phyloP scores from a whole-genome alignment of 768 basidiomycete species.

The Mycena albidolilacea region DNA sequence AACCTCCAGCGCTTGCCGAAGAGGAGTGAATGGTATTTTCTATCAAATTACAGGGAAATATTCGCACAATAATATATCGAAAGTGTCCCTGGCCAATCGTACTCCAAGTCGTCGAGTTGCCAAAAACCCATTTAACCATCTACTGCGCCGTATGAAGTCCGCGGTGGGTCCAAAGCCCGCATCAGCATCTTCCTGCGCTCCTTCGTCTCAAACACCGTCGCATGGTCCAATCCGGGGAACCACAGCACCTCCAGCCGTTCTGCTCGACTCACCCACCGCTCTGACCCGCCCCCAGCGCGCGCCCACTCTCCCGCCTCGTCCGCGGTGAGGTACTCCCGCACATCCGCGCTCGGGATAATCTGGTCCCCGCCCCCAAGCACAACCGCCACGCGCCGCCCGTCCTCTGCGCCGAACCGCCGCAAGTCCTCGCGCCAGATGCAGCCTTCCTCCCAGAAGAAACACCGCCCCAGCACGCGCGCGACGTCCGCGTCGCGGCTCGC shows the following conservation, averaged over 20 bases:
- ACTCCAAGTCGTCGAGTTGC: not conserved
- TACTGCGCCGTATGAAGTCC: constrained; percentile 28
- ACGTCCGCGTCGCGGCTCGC: constrained; percentile 75
- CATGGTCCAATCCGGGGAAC: constrained; percentile 57
- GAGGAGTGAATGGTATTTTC: too few species aligned
- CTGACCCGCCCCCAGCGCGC: constrained; percentile 41
- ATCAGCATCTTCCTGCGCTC: constrained; percentile 47
- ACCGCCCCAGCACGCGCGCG: constrained; percentile 68
- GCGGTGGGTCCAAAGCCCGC: constrained; percentile 44
- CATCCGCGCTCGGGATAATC: constrained; percentile 54
- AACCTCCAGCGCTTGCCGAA: too few species aligned
- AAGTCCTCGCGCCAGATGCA: constrained; percentile 75
- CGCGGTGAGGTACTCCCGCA: constrained; percentile 54
- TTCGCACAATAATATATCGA: not conserved
- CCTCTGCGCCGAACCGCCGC: constrained; percentile 39
- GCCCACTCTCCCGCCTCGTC: constrained; percentile 41
- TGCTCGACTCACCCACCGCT: constrained; percentile 41
- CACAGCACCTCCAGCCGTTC: constrained; percentile 53
- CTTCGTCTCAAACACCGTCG: constrained; percentile 55
- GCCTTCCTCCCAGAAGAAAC: constrained; percentile 79
- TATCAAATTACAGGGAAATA: not conserved
- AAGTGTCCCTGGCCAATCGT: too few species aligned
- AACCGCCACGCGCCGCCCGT: constrained; percentile 50
- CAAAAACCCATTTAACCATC: not conserved
- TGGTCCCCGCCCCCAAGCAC: constrained; percentile 57